phyloP scores from a whole-genome alignment of 2,329 filamentous ascomycete species.

The Diaporthe capsici region DNA sequence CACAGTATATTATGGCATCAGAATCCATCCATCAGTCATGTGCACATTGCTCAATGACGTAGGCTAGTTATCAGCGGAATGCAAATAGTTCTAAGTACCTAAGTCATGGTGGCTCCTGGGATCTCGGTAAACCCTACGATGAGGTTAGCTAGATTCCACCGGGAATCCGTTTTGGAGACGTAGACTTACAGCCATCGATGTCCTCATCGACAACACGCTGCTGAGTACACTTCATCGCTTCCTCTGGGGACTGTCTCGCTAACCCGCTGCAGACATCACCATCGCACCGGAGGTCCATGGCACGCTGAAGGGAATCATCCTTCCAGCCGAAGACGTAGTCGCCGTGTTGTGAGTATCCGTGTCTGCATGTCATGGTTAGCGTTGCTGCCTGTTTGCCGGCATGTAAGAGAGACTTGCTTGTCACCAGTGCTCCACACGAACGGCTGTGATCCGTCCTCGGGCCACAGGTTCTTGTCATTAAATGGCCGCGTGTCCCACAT shows the following conservation, averaged over 20 bases:
- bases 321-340: constrained; percentile 58
- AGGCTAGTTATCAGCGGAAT: background rate
- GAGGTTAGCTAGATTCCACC: background rate
- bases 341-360: constrained; percentile 54
- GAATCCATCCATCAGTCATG: background rate
- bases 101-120: background rate
- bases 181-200: constrained; percentile 16
- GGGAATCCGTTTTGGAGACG: rapidly evolving
- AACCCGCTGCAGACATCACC: constrained; percentile 15
- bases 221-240: constrained; percentile 28
- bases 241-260: background rate
- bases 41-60: background rate
- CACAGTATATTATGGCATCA: background rate
- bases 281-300: constrained; percentile 41
- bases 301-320: constrained; percentile 49
- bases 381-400: background rate
- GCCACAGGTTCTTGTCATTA: constrained; percentile 41
- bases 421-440: constrained; percentile 51
- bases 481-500: constrained; percentile 47
- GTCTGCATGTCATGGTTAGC: constrained; percentile 32
- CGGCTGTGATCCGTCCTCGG: constrained; percentile 50
- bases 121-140: constrained; percentile 6
- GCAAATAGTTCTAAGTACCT: background rate
- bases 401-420: constrained; percentile 44
- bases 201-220: constrained; percentile 1